These are phyloP conservation scores for Allium fistulosum DNA, from an alignment of 106 monocot species.

Conservation along the genomic window DNA sequence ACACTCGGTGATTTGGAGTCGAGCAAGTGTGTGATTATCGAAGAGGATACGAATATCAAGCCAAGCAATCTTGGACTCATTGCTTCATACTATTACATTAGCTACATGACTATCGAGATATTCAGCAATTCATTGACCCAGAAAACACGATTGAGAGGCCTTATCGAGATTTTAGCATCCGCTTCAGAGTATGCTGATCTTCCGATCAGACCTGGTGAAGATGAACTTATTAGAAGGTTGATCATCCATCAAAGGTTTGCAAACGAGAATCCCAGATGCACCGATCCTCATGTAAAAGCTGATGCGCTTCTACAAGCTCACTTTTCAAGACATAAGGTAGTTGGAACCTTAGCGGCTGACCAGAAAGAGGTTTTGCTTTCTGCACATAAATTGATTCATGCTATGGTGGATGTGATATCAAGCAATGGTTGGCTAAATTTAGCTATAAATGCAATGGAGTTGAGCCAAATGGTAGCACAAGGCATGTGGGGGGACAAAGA, in stretches of 20 bases:
- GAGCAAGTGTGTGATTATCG: constrained; percentile 79
- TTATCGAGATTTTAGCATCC: constrained; percentile 78
- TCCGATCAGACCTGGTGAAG: constrained; percentile 88
- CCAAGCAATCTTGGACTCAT: constrained; percentile 84
- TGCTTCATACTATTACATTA: constrained; percentile 94
- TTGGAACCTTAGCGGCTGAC: constrained; percentile 77
- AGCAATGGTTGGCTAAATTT: constrained; percentile 88
- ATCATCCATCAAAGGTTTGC: constrained; percentile 90
- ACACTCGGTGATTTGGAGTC: constrained; percentile 67
- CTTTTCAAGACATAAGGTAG: constrained; percentile 73
- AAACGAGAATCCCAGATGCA: constrained; percentile 72
- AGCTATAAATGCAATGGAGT: constrained; percentile 79
- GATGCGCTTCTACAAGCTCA: constrained; percentile 89
- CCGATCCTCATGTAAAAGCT: constrained; percentile 91
- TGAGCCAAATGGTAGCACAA: constrained; percentile 97
- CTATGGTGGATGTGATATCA: constrained; percentile 95
- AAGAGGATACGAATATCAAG: constrained; percentile 86
- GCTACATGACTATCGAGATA: constrained; percentile 86
- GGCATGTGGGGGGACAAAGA: constrained; percentile 89
- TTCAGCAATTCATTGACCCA: constrained; percentile 73
- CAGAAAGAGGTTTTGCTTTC: constrained; percentile 83
- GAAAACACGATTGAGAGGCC: constrained; percentile 92
- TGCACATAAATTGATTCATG: constrained; percentile 78
- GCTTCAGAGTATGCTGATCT: constrained; percentile 87
- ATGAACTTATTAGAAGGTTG: constrained; percentile 67